These are phyloP conservation scores for Hawksworthiomyces lignivorus DNA, from an alignment of 2,329 filamentous ascomycete species.

Conservation along the genomic window DNA sequence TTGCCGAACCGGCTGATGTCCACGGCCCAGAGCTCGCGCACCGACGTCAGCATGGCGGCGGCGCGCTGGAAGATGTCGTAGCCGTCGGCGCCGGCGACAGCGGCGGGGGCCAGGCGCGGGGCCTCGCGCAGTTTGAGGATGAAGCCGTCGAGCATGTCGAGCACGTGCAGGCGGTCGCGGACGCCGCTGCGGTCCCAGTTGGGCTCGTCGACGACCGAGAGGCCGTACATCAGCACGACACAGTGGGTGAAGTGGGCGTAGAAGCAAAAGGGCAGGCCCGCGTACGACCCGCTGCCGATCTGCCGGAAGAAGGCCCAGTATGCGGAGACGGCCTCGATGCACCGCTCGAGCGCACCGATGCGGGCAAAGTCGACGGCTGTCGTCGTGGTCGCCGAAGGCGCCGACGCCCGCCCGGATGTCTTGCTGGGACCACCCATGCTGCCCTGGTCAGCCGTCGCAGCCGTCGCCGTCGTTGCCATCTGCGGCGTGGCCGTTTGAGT, in stretches of 20 bases:
- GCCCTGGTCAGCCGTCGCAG: no score
- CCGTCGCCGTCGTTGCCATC: no score
- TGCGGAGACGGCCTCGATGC: slow-evolving; percentile 22
- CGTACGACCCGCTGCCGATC: slow-evolving; percentile 20
- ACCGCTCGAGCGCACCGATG: slow-evolving; percentile 12
- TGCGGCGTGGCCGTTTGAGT: no score
- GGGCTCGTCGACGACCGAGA: slow-evolving; percentile 28
- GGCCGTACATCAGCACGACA: slow-evolving; percentile 24
- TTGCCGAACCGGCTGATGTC: not conserved
- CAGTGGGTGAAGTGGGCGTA: slow-evolving; percentile 28
- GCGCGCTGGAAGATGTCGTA: slow-evolving; percentile 9
- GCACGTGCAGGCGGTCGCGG: slow-evolving; percentile 24
- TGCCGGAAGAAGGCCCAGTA: slow-evolving; percentile 27
- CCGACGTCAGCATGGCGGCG: slow-evolving; percentile 3
- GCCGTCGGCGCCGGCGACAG: not conserved
- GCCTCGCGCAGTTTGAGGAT: slow-evolving; percentile 12
- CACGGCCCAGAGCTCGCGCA: slow-evolving; percentile 12
- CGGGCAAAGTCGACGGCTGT: slow-evolving; percentile 11
- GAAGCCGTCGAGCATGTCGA: slow-evolving; percentile 22
- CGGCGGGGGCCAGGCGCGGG: not conserved
- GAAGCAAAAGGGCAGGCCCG: slow-evolving; percentile 26
- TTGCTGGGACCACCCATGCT: no score
- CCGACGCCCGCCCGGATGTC: no score
- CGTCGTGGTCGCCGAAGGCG: no score
- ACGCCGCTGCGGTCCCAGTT: slow-evolving; percentile 30